Percentiles rank a stretch among this genome's conserved stretches.
These are phyloP conservation scores for Dillenia suffruticosa DNA, from an alignment of 164 flowering plant genomes.

Conservation along the genomic window DNA sequence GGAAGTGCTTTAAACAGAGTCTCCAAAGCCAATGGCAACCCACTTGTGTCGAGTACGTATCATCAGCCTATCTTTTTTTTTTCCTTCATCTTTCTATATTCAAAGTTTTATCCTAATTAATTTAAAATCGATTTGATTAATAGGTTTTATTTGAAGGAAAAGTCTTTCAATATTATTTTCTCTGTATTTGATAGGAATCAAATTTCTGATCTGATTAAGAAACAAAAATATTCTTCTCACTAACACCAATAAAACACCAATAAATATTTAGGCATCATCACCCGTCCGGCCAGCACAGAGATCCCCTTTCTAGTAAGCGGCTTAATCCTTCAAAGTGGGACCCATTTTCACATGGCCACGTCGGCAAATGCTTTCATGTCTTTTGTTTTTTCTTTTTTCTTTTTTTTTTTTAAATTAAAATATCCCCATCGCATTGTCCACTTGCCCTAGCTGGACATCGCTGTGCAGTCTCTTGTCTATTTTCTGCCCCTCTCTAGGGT, in stretches of 20 bases:
- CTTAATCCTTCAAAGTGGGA: conserved; percentile 7
- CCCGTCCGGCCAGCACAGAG: conserved; percentile 14
- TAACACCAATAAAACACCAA: too few relatives aligned
- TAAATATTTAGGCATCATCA: too few relatives aligned
- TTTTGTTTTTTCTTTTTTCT: neutral
- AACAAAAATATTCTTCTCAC: too few relatives aligned
- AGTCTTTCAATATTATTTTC: too few relatives aligned
- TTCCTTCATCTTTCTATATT: too few relatives aligned
- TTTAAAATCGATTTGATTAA: too few relatives aligned
- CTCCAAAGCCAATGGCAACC: neutral
- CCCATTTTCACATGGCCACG: conserved; percentile 35
- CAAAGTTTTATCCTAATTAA: too few relatives aligned
- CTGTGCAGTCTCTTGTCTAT: neutral
- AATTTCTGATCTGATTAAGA: too few relatives aligned
- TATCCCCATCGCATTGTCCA: conserved; percentile 3
- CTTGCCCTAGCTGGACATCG: neutral
- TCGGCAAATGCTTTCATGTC: conserved; percentile 10
- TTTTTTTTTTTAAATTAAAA: neutral
- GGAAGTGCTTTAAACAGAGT: too few relatives aligned
- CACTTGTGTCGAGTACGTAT: conserved; percentile 6
- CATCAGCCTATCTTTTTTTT: too few relatives aligned
- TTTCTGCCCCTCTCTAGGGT: neutral
- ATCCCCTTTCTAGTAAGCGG: conserved; percentile 17
- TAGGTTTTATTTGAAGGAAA: too few relatives aligned
- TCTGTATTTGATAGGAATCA: too few relatives aligned